Conservation (phyloP, 139 green algal genomes). For the Haematococcus lacustris region DNA sequence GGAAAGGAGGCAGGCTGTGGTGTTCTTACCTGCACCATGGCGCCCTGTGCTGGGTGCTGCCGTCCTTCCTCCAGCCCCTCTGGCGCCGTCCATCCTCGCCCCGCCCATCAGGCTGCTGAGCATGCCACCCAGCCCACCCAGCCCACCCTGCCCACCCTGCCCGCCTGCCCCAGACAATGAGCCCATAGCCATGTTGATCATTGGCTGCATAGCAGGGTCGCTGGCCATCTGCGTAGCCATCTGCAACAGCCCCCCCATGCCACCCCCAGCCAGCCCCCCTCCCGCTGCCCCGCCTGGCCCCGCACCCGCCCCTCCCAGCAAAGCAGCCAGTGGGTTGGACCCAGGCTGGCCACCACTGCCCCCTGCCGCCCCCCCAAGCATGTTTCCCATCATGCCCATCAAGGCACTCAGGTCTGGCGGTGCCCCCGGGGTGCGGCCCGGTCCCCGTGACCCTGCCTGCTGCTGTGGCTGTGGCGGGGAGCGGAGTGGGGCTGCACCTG, state of each 20-base stretch:
- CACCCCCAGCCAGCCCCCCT: constrained; percentile 19
- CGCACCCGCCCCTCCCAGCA: too few species aligned
- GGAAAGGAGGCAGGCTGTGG: too few species aligned
- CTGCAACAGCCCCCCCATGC: too few species aligned
- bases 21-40: too few species aligned
- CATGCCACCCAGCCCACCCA: too few species aligned
- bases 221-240: constrained; percentile 26
- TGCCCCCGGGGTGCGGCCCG: background rate
- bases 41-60: too few species aligned
- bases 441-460: background rate
- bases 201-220: constrained; percentile 34
- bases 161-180: background rate
- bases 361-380: constrained; percentile 11
- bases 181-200: constrained; percentile 13
- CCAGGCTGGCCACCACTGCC: background rate
- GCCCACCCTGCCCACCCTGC: too few species aligned
- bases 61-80: too few species aligned
- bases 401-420: constrained; percentile 13
- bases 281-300: constrained; percentile 1
- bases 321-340: background rate
- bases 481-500: too few species aligned
- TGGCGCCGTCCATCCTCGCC: too few species aligned
- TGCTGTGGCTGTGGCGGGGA: background rate
- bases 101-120: constrained; percentile 23
- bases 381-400: constrained; percentile 29